Conservation (phyloP, 73 alveolate genomes). For the Durusdinium trenchii region DNA sequence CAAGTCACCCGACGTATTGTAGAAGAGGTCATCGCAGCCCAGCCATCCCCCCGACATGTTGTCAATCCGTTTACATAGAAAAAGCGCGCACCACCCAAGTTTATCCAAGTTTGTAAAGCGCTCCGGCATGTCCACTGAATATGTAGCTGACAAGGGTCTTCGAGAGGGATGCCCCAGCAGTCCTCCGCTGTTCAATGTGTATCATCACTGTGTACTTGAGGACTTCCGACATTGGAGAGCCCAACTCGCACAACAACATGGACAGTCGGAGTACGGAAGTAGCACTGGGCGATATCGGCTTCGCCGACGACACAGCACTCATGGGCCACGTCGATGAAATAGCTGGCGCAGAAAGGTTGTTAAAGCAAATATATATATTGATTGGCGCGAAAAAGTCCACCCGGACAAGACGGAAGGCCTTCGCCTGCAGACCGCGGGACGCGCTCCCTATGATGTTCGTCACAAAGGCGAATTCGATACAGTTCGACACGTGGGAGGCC, state of each 20-base stretch:
- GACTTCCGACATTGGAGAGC: not conserved
- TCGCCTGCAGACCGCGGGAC: not conserved
- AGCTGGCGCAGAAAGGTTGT: not conserved
- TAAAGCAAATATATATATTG: not conserved
- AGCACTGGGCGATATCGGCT: not conserved
- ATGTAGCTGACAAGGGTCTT: not conserved
- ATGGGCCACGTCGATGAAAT: not conserved
- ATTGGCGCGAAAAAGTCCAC: conserved; percentile 12
- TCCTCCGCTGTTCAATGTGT: conserved; percentile 20
- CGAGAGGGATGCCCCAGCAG: conserved; percentile 30
- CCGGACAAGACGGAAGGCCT: conserved; percentile 35
- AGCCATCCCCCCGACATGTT: not conserved
- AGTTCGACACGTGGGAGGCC: conserved; percentile 43
- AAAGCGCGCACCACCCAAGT: not conserved
- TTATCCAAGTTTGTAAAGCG: not conserved
- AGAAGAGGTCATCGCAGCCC: not conserved
- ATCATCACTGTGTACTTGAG: not conserved
- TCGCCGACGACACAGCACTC: conserved; percentile 45
- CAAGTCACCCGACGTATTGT: not conserved
- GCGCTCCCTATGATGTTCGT: not conserved
- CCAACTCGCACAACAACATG: not conserved
- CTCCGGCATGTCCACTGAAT: not conserved
- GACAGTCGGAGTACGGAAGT: not conserved
- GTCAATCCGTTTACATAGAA: not conserved
- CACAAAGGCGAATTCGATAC: not conserved